These are phyloP conservation scores for Oryza australiensis DNA, from an alignment of 176 grass and related monocot species.

Conservation along the genomic window DNA sequence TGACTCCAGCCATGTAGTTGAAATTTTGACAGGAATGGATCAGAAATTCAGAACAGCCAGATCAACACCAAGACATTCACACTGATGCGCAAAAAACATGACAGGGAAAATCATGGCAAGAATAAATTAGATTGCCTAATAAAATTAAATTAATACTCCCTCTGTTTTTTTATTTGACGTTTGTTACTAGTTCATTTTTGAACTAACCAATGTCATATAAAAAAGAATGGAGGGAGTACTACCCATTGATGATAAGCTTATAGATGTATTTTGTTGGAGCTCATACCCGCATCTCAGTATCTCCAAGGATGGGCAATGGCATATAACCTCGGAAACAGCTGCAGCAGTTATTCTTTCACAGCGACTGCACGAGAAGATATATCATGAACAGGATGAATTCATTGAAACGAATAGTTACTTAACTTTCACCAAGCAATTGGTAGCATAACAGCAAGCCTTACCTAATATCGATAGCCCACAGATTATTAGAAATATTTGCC, in stretches of 20 bases:
- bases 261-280: conserved; percentile 21
- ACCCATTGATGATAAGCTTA: background rate
- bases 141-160: background rate
- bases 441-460: conserved; percentile 30
- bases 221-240: no score
- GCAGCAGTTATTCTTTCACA: conserved; percentile 69
- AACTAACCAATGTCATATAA: no score
- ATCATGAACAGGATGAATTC: conserved; percentile 2
- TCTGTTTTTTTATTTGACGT: no score
- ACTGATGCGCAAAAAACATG: background rate
- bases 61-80: background rate
- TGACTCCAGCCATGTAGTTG: background rate
- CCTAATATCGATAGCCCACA: conserved; percentile 90
- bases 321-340: conserved; percentile 72
- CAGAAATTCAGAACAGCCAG: background rate
- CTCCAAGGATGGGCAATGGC: conserved; percentile 70
- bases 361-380: conserved; percentile 47
- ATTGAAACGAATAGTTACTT: conserved; percentile 14
- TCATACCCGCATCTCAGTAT: conserved; percentile 96
- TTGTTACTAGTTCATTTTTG: no score
- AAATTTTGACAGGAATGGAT: background rate
- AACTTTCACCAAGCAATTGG: background rate
- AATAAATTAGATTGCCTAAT: background rate
- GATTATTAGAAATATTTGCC: conserved; percentile 67
- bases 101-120: background rate